phyloP scores from a whole-genome alignment of 108 stramenopile species.

The Nannochloropsis salina region DNA sequence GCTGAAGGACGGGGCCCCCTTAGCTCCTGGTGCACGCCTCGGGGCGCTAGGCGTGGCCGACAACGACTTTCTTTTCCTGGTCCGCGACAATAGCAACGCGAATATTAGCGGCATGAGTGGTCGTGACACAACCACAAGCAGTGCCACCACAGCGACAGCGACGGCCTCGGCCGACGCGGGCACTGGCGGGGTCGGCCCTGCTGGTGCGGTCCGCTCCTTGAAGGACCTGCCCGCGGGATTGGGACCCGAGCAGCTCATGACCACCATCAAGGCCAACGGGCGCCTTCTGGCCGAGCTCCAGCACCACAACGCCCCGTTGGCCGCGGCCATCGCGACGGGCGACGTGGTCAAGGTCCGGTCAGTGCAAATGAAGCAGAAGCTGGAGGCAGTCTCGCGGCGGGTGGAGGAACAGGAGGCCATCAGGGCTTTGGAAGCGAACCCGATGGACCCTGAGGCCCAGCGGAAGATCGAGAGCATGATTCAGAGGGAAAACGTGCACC shows the following conservation, averaged over 20 bases:
- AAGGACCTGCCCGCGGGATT: neutral
- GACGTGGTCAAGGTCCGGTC: slow-evolving; percentile 51
- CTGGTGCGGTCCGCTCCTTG: neutral
- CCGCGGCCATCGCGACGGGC: slow-evolving; percentile 42
- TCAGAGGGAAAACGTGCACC: slow-evolving; percentile 44
- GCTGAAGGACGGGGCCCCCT: neutral
- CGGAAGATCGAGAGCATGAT: slow-evolving; percentile 44
- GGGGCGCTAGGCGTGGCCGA: neutral
- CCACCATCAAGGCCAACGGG: slow-evolving; percentile 17
- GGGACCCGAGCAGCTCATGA: slow-evolving; percentile 25
- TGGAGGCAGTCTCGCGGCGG: slow-evolving; percentile 40
- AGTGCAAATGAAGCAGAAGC: slow-evolving; percentile 49
- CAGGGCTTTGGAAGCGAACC: slow-evolving; percentile 37
- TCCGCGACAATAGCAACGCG: neutral
- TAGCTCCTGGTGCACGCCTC: neutral
- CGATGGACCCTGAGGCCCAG: slow-evolving; percentile 49
- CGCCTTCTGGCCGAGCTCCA: neutral
- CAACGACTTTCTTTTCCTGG: slow-evolving; percentile 7
- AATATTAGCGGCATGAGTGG: neutral
- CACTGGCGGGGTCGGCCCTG: neutral
- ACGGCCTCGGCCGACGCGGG: neutral
- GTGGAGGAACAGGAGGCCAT: slow-evolving; percentile 43
- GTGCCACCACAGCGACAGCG: neutral
- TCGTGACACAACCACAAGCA: neutral
- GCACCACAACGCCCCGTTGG: slow-evolving; percentile 42